These are phyloP conservation scores for Boletus huronensis DNA, from an alignment of 768 basidiomycete species.

Conservation along the genomic window DNA sequence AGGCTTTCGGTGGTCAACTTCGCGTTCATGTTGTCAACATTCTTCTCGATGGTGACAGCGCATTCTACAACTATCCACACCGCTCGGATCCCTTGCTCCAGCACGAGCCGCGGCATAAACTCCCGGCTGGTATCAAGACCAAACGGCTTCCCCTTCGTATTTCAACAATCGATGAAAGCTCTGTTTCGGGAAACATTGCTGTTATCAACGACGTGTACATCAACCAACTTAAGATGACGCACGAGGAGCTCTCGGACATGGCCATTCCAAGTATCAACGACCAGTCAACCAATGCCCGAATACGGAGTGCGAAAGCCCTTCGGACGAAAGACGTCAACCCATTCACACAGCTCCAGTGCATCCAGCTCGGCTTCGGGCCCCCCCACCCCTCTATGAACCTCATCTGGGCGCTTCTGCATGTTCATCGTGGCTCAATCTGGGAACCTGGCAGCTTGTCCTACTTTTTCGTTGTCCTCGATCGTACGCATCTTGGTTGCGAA, in stretches of 20 bases:
- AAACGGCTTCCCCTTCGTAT: too few species aligned
- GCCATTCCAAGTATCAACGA: too few species aligned
- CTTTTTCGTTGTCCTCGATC: too few species aligned
- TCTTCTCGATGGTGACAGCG: not conserved
- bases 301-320: not conserved
- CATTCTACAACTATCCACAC: not conserved
- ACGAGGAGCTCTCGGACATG: too few species aligned
- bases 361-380: not conserved
- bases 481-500: slow-evolving; percentile 20
- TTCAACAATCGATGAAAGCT: too few species aligned
- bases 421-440: not conserved
- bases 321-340: not conserved
- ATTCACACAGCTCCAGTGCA: not conserved
- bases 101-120: not conserved
- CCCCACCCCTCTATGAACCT: not conserved
- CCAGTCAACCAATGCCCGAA: not conserved
- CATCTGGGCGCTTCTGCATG: not conserved
- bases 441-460: too few species aligned
- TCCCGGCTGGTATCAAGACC: not conserved
- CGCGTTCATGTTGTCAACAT: not conserved
- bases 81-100: not conserved
- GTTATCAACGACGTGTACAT: too few species aligned
- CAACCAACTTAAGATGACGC: too few species aligned
- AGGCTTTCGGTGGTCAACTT: not conserved
- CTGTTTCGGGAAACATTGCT: too few species aligned